Percentiles rank a stretch among this genome's conserved stretches.
Conservation (phyloP, 169 alveolate species). For the Cryptosporidium sp. region DNA sequence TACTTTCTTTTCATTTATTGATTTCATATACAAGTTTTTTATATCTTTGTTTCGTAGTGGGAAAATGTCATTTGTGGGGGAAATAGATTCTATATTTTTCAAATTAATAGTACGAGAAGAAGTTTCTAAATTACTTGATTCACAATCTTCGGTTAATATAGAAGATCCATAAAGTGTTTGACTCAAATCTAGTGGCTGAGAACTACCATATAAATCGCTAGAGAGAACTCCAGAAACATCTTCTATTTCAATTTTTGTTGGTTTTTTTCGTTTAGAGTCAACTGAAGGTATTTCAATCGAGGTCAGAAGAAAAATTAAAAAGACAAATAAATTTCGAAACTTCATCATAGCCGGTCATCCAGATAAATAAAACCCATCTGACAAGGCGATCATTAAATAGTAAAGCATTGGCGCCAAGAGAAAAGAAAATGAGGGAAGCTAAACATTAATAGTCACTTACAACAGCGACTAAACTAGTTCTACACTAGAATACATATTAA, state of each 20-base stretch:
- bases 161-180: conserved; percentile 51
- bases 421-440: neutral
- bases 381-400: conserved; percentile 14
- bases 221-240: conserved; percentile 41
- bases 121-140: neutral
- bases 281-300: neutral
- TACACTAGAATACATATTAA: neutral
- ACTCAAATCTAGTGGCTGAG: conserved; percentile 25
- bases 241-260: conserved; percentile 1
- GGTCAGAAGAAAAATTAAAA: neutral
- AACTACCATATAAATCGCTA: conserved; percentile 21
- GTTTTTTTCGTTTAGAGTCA: conserved; percentile 27
- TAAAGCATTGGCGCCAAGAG: neutral
- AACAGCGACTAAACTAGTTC: neutral
- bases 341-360: neutral
- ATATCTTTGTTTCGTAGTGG: conserved; percentile 50
- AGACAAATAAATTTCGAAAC: neutral
- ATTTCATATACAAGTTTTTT: conserved; percentile 41
- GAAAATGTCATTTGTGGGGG: conserved; percentile 67
- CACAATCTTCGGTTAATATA: neutral
- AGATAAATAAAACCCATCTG: conserved; percentile 2
- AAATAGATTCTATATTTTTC: conserved; percentile 25
- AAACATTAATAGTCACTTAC: neutral
- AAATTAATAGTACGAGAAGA: neutral
- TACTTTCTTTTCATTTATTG: conserved; percentile 32